Conservation (phyloP, 257 asterid species). For the Pogostemon cablin region DNA sequence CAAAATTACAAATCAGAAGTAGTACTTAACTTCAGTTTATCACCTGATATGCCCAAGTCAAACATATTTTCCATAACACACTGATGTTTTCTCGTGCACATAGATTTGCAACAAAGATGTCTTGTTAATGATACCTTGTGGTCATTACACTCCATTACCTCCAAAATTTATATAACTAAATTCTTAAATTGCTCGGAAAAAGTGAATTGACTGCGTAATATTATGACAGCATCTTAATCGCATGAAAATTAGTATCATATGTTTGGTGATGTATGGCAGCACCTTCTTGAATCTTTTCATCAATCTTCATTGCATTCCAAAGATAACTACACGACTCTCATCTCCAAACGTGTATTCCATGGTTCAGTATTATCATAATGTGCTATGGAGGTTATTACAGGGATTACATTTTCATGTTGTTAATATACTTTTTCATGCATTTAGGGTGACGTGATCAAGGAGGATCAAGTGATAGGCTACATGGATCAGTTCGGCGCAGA, state of each 20-base stretch:
- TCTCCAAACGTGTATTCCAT: not conserved
- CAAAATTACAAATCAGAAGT: not conserved
- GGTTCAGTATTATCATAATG: conserved; percentile 5
- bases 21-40: not conserved
- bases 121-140: conserved; percentile 3
- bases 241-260: conserved; percentile 8
- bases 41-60: conserved; percentile 8
- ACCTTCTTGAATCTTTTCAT: not conserved
- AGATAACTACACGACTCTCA: not conserved
- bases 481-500: conserved; percentile 70
- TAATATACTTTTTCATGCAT: conserved; percentile 27
- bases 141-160: not conserved
- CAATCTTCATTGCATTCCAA: not conserved
- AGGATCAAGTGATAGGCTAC: conserved; percentile 79
- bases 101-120: not conserved
- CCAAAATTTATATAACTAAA: not conserved
- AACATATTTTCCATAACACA: not conserved
- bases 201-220: not conserved
- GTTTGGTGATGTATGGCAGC: not conserved
- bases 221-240: conserved; percentile 6
- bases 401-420: not conserved
- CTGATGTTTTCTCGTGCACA: not conserved
- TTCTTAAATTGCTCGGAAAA: not conserved
- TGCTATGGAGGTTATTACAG: not conserved
- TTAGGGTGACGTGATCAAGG: conserved; percentile 85